These are phyloP conservation scores for Neofusicoccum parvum DNA, from an alignment of 2,329 filamentous ascomycete species.

Conservation along the genomic window DNA sequence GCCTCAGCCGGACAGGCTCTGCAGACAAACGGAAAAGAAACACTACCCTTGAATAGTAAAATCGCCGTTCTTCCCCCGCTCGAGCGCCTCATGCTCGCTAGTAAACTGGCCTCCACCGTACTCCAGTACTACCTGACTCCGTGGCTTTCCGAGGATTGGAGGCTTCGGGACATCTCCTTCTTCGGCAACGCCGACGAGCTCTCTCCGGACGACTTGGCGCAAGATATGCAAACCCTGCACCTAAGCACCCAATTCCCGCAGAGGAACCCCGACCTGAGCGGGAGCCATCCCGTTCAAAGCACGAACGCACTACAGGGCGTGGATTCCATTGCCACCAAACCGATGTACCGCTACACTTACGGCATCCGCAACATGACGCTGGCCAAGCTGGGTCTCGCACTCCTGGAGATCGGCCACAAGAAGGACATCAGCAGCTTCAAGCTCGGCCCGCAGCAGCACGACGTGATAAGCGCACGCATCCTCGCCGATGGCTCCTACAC, in stretches of 20 bases:
- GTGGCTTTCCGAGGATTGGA: conserved; percentile 29
- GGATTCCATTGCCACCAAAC: background rate
- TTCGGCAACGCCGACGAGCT: conserved; percentile 17
- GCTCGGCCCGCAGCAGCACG: conserved; percentile 1
- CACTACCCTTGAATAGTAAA: background rate
- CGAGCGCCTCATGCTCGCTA: conserved; percentile 28
- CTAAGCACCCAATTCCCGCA: conserved; percentile 22
- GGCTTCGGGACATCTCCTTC: conserved; percentile 27
- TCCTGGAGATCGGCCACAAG: conserved; percentile 32
- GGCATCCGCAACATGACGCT: conserved; percentile 32
- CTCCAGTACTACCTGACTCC: conserved; percentile 30
- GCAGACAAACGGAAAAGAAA: background rate
- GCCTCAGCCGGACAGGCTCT: background rate
- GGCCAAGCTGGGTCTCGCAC: conserved; percentile 31
- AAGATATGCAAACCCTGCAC: conserved; percentile 27
- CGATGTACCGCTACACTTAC: conserved; percentile 10
- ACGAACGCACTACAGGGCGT: background rate
- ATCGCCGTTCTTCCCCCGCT: conserved; percentile 22
- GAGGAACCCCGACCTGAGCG: background rate
- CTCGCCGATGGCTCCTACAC: background rate
- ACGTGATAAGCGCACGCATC: conserved; percentile 1
- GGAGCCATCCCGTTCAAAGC: too few relatives aligned
- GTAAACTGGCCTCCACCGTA: conserved; percentile 25
- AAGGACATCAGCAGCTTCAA: conserved; percentile 28
- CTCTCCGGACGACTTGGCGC: conserved; percentile 7